Evolutionary conservation across 805 yeast species (phyloP), one percentile per base, ranked within the genome.

Genomic region (Nakazawaea pomicola): DNA sequence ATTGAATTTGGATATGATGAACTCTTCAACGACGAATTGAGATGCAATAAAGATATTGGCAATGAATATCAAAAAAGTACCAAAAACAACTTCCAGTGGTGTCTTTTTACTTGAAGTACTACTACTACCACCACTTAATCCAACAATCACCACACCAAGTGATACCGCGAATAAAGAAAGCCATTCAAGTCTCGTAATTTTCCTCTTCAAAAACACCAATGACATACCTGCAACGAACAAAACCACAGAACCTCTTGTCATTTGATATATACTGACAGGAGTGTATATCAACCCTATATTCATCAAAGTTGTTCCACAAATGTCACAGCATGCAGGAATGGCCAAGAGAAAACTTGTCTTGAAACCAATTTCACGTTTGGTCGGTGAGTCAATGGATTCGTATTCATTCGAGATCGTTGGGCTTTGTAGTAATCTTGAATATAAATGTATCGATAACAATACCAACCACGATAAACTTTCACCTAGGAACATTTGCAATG

Each of bases 201-300:
- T 60, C 31, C 76, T 69, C 35, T 71, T 64, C 47, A 85, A 68
- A 52, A 83, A 82, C 1, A 80, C 20, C 29, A 80, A 80, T 17
- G 87, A 78, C 53, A 83, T 70, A 12, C 78, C 58, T 1, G 90
- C 95, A 18, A 84, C 95, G 61, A 83, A 83, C 31, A 85, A 60
- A 32, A 85, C 85, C 31, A 83, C 63, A 0, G 88, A 75, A 2
- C 95, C 93, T 48, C 95, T 66, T n/a, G 83, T 79, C 95, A 85
- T 85, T 57, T 85, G 95, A 58, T 83, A 85, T 37, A 84, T 72
- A 1, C 89, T 81, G 7, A 84, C 93, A 0, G 93, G 91, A 1
- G 80, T 78, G 58, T 78, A 79, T 18, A 83, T 57, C 46, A 85
- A 65, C 0, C 93, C 93, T n/a, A 83, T 56, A 51, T 84, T 81